Percentiles rank a stretch among this genome's conserved stretches.
These are phyloP conservation scores for Tricholoma matsutake DNA, from an alignment of 768 basidiomycete species.

Conservation along the genomic window DNA sequence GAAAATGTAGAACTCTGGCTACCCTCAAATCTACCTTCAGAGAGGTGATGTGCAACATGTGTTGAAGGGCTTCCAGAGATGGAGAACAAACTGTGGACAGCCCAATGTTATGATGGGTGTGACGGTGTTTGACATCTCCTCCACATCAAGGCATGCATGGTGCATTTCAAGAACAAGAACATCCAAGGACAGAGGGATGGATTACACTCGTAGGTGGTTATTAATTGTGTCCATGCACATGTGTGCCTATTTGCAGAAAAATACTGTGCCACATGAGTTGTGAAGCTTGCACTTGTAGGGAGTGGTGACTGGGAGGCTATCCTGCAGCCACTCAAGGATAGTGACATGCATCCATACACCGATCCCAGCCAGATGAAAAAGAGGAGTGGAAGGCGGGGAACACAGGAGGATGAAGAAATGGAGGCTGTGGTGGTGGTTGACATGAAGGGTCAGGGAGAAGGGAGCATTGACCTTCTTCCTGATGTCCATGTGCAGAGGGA, in stretches of 20 bases:
- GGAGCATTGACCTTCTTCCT: too few species aligned
- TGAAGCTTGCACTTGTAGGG: constrained; percentile 1
- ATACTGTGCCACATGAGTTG: background rate
- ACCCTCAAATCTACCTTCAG: constrained; percentile 11
- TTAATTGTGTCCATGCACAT: background rate
- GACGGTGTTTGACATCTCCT: constrained; percentile 14
- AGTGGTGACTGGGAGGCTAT: constrained; percentile 7
- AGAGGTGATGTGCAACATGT: constrained; percentile 3
- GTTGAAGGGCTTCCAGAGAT: constrained; percentile 6
- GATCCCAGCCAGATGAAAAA: constrained; percentile 3
- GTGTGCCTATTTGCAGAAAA: background rate
- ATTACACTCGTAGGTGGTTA: too few species aligned
- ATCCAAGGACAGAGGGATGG: background rate
- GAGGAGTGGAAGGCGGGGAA: background rate
- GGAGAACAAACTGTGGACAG: constrained; percentile 19
- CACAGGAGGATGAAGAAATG: background rate
- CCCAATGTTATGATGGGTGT: constrained; percentile 21
- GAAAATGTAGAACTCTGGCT: constrained; percentile 6
- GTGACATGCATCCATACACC: constrained; percentile 10
- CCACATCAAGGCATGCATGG: constrained; percentile 13
- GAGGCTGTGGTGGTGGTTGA: background rate
- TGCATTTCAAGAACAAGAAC: background rate
- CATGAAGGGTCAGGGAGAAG: background rate
- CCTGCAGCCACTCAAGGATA: constrained; percentile 4
- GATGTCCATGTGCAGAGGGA: background rate